Conservation (phyloP, 257 asterid genomes). For the Verbascum thapsus region DNA sequence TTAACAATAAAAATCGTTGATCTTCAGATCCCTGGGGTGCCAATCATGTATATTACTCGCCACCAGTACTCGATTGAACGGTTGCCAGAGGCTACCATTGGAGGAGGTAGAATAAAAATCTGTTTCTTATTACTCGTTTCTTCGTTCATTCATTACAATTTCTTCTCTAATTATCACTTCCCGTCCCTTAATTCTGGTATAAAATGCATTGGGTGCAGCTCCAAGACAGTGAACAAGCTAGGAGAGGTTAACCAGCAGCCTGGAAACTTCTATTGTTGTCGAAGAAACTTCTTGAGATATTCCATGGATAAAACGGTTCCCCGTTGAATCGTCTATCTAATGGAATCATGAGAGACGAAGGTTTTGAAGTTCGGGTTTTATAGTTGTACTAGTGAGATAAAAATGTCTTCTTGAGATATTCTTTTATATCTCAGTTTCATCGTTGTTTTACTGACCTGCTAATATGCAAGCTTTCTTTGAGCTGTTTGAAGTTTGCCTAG, state of each 20-base stretch:
- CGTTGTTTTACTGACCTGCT: no score
- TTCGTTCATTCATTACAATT: neutral
- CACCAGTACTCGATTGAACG: slow-evolving; percentile 86
- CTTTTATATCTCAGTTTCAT: no score
- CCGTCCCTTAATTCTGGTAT: slow-evolving; percentile 1
- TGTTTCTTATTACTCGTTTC: neutral
- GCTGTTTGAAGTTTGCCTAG: no score
- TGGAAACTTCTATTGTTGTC: neutral
- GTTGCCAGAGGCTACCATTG: slow-evolving; percentile 92
- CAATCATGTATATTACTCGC: slow-evolving; percentile 86
- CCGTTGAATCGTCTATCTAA: no score
- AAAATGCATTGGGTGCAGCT: slow-evolving; percentile 51
- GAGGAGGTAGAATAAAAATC: slow-evolving; percentile 65
- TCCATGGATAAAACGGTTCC: neutral
- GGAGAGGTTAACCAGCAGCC: slow-evolving; percentile 4
- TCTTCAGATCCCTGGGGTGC: slow-evolving; percentile 86
- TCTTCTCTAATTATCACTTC: neutral
- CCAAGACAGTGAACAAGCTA: slow-evolving; percentile 54
- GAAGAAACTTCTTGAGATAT: neutral
- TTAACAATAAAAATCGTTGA: slow-evolving; percentile 20
- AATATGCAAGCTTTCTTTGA: no score
- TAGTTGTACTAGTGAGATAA: neutral
- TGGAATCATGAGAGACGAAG: neutral
- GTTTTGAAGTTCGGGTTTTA: neutral
- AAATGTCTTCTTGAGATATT: neutral